phyloP scores from a whole-genome alignment of 2,329 filamentous ascomycete species.

The Dactylellina sp. region DNA sequence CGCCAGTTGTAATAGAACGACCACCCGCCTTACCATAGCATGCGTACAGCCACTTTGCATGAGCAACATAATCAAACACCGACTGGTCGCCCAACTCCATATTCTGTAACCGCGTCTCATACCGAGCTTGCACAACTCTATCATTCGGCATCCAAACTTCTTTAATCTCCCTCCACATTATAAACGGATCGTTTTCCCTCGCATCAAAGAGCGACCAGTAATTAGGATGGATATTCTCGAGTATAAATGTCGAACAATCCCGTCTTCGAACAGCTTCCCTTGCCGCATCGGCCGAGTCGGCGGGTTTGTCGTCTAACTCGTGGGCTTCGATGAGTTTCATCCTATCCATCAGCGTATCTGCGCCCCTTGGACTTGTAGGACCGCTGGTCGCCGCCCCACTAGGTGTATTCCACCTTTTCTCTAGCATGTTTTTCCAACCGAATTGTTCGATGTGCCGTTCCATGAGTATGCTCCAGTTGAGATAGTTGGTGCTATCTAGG shows the following conservation, averaged over 20 bases:
- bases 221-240: conserved; percentile 12
- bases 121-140: neutral
- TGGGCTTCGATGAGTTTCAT: neutral
- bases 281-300: neutral
- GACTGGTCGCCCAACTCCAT: neutral
- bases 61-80: conserved; percentile 3
- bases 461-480: conserved; percentile 33
- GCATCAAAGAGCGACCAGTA: conserved; percentile 24
- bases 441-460: conserved; percentile 12
- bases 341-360: neutral
- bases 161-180: conserved; percentile 21
- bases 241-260: conserved; percentile 23
- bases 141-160: conserved; percentile 12
- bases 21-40: neutral
- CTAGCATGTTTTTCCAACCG: neutral
- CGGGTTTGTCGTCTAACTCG: neutral
- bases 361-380: neutral
- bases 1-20: neutral
- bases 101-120: neutral
- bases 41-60: conserved; percentile 5
- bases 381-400: neutral
- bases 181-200: conserved; percentile 10
- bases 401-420: neutral
- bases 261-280: neutral
- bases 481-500: conserved; percentile 12